A percentile compares a stretch with the other conserved stretches of the same genome.
Evolutionary conservation across 345 rosid genomes (phyloP).

Genomic region (Gossypium ekmanianum): DNA sequence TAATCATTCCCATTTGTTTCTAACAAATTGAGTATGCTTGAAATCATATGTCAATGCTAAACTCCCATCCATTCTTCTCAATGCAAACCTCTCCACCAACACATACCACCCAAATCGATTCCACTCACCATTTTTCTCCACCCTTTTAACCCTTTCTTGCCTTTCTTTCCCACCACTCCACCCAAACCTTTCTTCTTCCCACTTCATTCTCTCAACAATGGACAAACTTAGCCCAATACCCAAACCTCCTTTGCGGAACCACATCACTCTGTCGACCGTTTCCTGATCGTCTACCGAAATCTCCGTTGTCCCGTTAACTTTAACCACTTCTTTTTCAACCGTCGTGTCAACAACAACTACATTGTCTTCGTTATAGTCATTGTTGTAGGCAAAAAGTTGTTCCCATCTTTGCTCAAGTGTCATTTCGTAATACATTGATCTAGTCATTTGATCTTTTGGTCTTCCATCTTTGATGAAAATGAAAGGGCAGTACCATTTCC

Average conservation of each 20-base stretch:
- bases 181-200: conserved; percentile 40
- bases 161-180: conserved; percentile 30
- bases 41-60: conserved; percentile 47
- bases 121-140: conserved; percentile 34
- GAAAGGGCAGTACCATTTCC: conserved; percentile 10
- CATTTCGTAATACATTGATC: conserved; percentile 5
- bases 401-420: conserved; percentile 12
- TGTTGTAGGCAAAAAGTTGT: background rate
- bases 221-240: conserved; percentile 35
- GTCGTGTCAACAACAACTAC: background rate
- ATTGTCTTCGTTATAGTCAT: background rate
- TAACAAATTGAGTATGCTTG: conserved; percentile 41
- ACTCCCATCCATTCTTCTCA: conserved; percentile 70
- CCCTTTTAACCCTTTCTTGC: conserved; percentile 24
- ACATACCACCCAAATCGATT: conserved; percentile 52
- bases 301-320: background rate
- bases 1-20: conserved; percentile 42
- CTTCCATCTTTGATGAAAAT: conserved; percentile 10
- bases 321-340: background rate
- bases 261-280: conserved; percentile 29
- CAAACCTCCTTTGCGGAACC: conserved; percentile 17
- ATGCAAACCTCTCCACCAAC: conserved; percentile 76
- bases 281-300: background rate
- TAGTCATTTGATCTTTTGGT: conserved; percentile 2
- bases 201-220: conserved; percentile 39